Percentiles rank a stretch among this genome's conserved stretches.
These are phyloP conservation scores for Epithele typhae DNA, from an alignment of 768 basidiomycete genomes.

Conservation along the genomic window DNA sequence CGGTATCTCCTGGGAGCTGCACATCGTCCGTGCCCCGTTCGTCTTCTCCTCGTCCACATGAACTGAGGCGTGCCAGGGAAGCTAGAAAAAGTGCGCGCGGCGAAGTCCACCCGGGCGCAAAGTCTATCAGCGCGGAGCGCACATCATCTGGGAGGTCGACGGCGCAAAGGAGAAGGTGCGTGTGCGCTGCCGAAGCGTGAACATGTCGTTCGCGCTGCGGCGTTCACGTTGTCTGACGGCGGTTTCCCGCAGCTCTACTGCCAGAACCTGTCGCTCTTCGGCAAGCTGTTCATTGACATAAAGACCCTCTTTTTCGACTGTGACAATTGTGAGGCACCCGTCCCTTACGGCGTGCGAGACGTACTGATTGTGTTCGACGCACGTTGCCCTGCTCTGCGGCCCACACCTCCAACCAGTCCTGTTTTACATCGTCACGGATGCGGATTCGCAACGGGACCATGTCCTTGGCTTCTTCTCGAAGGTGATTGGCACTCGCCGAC, in stretches of 20 bases:
- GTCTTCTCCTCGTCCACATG: constrained; percentile 1
- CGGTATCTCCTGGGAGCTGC: constrained; percentile 63
- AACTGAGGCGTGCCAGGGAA: constrained; percentile 13
- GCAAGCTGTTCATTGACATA: constrained; percentile 98
- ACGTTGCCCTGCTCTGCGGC: neutral
- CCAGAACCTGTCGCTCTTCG: constrained; percentile 92
- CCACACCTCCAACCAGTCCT: constrained; percentile 45
- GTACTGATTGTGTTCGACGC: neutral
- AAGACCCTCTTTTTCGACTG: constrained; percentile 93
- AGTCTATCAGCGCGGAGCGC: constrained; percentile 87
- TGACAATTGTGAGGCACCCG: constrained; percentile 62
- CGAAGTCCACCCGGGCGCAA: constrained; percentile 81
- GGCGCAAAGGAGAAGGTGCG: constrained; percentile 79
- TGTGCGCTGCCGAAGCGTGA: constrained; percentile 1
- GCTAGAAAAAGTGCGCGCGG: constrained; percentile 56
- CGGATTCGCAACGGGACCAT: constrained; percentile 71
- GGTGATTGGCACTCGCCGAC: constrained; percentile 23
- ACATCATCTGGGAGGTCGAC: constrained; percentile 95
- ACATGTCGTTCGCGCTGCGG: neutral
- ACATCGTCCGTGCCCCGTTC: constrained; percentile 41
- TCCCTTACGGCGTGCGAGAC: neutral
- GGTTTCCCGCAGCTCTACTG: constrained; percentile 71
- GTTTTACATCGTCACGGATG: constrained; percentile 92
- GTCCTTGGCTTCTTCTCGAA: constrained; percentile 79
- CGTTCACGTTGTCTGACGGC: neutral